These are phyloP conservation scores for Pezicula neosporulosa DNA, from an alignment of 2,329 filamentous ascomycete genomes.

Conservation along the genomic window DNA sequence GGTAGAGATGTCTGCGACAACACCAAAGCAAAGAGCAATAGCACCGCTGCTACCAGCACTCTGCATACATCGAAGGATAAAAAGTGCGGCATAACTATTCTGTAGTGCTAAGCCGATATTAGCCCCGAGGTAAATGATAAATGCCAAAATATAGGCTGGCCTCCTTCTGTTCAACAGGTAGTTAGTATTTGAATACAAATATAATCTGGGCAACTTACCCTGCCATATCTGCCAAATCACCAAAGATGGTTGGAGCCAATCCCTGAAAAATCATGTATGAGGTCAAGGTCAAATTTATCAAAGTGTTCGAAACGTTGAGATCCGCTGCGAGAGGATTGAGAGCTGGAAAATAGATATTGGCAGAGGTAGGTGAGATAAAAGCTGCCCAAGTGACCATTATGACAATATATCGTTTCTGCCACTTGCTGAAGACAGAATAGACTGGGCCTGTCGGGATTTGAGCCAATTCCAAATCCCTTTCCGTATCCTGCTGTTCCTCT, in stretches of 20 bases:
- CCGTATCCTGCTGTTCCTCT: conserved; percentile 16
- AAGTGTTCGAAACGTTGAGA: conserved; percentile 24
- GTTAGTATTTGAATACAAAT: neutral
- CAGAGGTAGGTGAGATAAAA: conserved; percentile 30
- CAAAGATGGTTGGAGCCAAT: conserved; percentile 54
- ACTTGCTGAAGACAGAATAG: conserved; percentile 26
- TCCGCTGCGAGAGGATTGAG: conserved; percentile 27
- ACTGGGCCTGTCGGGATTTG: conserved; percentile 22
- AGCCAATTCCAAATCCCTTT: conserved; percentile 22
- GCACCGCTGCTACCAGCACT: conserved; percentile 54
- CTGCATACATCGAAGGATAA: conserved; percentile 55
- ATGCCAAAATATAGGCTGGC: conserved; percentile 53
- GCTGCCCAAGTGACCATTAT: conserved; percentile 43
- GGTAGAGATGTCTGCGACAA: conserved; percentile 69
- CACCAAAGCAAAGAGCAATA: conserved; percentile 66
- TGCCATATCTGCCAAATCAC: conserved; percentile 51
- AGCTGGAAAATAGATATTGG: conserved; percentile 30
- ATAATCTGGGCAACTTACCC: conserved; percentile 27
- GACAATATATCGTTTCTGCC: conserved; percentile 47
- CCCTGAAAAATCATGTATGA: conserved; percentile 51
- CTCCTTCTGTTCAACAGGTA: conserved; percentile 31
- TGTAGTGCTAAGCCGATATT: conserved; percentile 53
- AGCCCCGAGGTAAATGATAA: conserved; percentile 50
- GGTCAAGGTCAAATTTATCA: conserved; percentile 28
- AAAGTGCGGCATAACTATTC: conserved; percentile 46